phyloP scores from a whole-genome alignment of 1,139 yeast genomes.

The Candida glucosophila region DNA sequence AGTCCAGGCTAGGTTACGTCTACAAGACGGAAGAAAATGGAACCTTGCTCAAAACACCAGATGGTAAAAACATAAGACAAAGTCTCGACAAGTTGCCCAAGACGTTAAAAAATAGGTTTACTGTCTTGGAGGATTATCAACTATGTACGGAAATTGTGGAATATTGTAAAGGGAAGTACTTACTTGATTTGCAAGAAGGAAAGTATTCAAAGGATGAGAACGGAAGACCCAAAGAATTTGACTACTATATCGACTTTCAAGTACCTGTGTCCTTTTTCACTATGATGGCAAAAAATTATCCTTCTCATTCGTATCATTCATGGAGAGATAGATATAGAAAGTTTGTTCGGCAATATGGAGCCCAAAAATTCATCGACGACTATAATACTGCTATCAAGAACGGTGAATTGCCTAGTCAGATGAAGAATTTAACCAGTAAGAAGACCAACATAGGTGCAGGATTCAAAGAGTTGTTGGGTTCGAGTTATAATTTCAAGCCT shows the following conservation, averaged over 20 bases:
- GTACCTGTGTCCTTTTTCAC: conserved; percentile 40
- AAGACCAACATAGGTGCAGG: conserved; percentile 3
- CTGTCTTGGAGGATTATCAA: conserved; percentile 59
- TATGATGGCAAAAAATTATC: conserved; percentile 31
- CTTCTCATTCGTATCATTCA: conserved; percentile 49
- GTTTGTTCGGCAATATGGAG: conserved; percentile 53
- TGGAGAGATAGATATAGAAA: conserved; percentile 78
- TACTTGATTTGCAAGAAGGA: conserved; percentile 7
- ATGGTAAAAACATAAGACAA: conserved; percentile 35
- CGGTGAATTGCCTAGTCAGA: conserved; percentile 39
- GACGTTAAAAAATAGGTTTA: conserved; percentile 53
- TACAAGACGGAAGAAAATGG: conserved; percentile 52
- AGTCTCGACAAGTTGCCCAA: conserved; percentile 38
- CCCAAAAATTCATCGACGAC: conserved; percentile 47
- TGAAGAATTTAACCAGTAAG: conserved; percentile 34
- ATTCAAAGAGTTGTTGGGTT: conserved; percentile 6
- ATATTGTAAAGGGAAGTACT: conserved; percentile 9
- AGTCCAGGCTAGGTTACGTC: conserved; percentile 43
- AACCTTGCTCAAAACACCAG: conserved; percentile 37
- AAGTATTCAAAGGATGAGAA: conserved; percentile 5
- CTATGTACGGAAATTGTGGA: conserved; percentile 41
- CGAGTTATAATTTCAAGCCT: conserved; percentile 4
- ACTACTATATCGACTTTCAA: conserved; percentile 10
- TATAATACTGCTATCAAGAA: conserved; percentile 36
- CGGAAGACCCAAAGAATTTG: conserved; percentile 5